Base-by-base conservation (phyloP, 148 eudicot species). In the Drosera capensis region DNA sequence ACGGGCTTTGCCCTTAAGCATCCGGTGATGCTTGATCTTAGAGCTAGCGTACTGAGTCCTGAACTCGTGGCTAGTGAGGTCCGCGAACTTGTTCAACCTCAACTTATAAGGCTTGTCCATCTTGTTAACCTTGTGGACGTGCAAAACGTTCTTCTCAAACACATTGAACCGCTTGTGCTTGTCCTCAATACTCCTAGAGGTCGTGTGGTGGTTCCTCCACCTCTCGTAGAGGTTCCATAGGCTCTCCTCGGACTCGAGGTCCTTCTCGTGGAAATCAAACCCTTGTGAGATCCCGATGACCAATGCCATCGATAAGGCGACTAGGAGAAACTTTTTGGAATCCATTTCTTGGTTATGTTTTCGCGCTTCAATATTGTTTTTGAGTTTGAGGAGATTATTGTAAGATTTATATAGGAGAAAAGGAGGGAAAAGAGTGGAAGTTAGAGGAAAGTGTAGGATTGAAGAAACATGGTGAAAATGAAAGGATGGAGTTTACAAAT, bases 171-270 rank as follows among this genome's bases (percentile, higher is more conserved):
- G 56, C 47, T 30, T 77, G 39, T 74, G 78, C 58, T 88, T 88
- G 52, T 88, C 96, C 11, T 71, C 68, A 8, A 79, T 68, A 60
- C 72, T 71, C 51, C 71, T 64, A 0, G 96, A 77, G 51, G 80
- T 75, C 7, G 86, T 80, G 68, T 88, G 96, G 65, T 83, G 80
- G 67, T 70, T 77, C 70, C 96, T 71, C 96, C 96, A 88, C 61
- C 96, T 68, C 75, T 88, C 86, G 55, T 88, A 88, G 50, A 88
- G 25, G 14, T 66, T 72, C 96, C 94, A 83, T 17, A 88, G 54
- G 21, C 70, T 54, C 31, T 88, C 86, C 16, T 88, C 92, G n/a
- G 81, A 74, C 39, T 83, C 96, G 30, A 88, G 47, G 14, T 88
- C 96, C 45, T 55, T 60, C 35, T 77, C 92, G 13, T 68, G 69